Percentiles rank a stretch among this genome's conserved stretches.
phyloP scores from a whole-genome alignment of 192 early-diverging fungal genomes.

The Oehlia diaphana region DNA sequence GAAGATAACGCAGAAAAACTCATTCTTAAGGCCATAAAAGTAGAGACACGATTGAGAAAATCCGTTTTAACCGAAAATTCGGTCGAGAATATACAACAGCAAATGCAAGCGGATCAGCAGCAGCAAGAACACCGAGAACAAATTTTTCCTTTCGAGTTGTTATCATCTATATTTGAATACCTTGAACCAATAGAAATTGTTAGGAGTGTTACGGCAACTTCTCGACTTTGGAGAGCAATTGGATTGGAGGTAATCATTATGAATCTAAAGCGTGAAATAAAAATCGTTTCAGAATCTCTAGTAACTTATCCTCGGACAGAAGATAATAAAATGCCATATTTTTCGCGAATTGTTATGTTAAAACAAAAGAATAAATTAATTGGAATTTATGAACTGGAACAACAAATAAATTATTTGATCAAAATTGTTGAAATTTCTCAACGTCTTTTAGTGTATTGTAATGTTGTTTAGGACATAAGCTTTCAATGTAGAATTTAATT shows the following conservation, averaged over 20 bases:
- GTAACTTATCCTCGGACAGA: not conserved
- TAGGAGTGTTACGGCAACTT: slow-evolving; percentile 10
- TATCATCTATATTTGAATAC: slow-evolving; percentile 8
- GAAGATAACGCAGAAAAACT: not conserved
- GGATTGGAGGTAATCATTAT: not conserved
- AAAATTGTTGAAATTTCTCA: slow-evolving; percentile 7
- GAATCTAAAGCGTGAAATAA: not conserved
- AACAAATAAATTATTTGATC: not conserved
- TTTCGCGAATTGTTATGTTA: not conserved
- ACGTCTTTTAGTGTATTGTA: not conserved
- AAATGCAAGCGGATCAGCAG: not conserved
- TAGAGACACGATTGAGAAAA: not conserved
- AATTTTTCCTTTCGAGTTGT: slow-evolving; percentile 10
- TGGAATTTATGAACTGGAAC: not conserved
- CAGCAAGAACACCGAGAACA: not conserved
- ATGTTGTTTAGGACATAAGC: not conserved
- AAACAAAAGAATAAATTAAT: not conserved
- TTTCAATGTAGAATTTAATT: too few relatives aligned
- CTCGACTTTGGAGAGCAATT: slow-evolving; percentile 18
- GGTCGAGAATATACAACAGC: not conserved
- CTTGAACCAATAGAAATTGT: not conserved
- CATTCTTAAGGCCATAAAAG: not conserved
- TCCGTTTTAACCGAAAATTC: not conserved
- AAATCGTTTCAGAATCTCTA: not conserved
- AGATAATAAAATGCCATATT: not conserved